Evolutionary conservation across 331 rosid species (phyloP).

Genomic region (Dryas integrifolia): DNA sequence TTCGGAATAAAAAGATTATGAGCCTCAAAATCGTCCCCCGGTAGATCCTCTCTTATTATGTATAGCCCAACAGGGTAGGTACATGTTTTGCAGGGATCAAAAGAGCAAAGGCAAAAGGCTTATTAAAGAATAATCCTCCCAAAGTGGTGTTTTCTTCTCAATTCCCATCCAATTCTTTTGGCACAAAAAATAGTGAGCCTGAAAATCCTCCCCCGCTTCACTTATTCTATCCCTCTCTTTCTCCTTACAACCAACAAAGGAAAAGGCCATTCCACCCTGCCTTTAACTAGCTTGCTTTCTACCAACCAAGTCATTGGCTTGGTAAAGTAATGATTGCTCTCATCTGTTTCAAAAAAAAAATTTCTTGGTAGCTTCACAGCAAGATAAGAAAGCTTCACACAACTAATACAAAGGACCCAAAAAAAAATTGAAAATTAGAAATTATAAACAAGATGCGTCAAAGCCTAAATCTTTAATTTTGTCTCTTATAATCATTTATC

Average conservation of each 20-base stretch:
- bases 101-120: neutral
- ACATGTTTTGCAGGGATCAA: neutral
- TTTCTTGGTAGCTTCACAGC: neutral
- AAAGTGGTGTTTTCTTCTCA: neutral
- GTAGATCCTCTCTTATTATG: too few species aligned
- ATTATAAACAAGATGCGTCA: neutral
- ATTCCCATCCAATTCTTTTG: neutral
- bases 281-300: neutral
- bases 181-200: neutral
- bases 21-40: too few species aligned
- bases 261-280: constrained; percentile 3
- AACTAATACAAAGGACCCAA: neutral
- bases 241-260: neutral
- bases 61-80: neutral
- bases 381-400: neutral
- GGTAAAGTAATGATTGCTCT: too few species aligned
- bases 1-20: too few species aligned
- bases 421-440: neutral
- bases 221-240: neutral
- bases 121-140: neutral
- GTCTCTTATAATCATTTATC: too few species aligned
- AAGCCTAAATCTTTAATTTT: neutral
- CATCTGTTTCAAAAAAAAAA: too few species aligned
- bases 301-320: too few species aligned
- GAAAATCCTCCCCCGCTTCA: neutral